These are phyloP conservation scores for Candida glucosophila DNA, from an alignment of 1,139 yeast genomes.

Conservation along the genomic window DNA sequence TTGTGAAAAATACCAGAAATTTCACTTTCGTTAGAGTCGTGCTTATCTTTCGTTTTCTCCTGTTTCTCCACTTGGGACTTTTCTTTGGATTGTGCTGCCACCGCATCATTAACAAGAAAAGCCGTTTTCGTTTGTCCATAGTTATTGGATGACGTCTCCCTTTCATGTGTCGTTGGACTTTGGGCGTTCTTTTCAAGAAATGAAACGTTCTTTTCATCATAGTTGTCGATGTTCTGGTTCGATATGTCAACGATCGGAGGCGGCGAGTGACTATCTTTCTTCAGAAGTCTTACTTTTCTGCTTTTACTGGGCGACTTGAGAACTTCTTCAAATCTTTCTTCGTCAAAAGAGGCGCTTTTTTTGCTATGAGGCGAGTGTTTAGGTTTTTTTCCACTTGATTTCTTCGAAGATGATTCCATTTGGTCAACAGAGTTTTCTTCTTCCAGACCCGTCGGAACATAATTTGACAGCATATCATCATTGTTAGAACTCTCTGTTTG, in stretches of 20 bases:
- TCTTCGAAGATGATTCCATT: no score
- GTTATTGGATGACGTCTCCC: background rate
- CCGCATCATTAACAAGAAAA: no score
- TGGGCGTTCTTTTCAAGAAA: constrained; percentile 15
- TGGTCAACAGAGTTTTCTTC: no score
- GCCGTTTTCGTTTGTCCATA: no score
- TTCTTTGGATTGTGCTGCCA: constrained; percentile 1
- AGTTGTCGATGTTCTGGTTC: constrained; percentile 27
- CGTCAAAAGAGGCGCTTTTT: constrained; percentile 18
- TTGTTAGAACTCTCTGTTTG: no score
- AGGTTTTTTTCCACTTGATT: no score
- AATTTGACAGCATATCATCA: no score
- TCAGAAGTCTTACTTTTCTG: constrained; percentile 12
- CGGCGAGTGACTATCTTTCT: constrained; percentile 8
- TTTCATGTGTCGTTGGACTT: constrained; percentile 1
- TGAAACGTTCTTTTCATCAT: constrained; percentile 24
- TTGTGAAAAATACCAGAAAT: no score
- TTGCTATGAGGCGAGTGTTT: constrained; percentile 32
- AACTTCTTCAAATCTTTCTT: constrained; percentile 8
- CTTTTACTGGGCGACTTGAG: constrained; percentile 9
- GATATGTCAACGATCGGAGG: constrained; percentile 18
- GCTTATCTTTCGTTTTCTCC: no score
- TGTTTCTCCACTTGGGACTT: no score
- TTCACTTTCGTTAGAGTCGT: no score
- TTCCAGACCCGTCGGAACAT: no score